A percentile compares a stretch with the other conserved stretches of the same genome.
Evolutionary conservation across 2,329 filamentous ascomycete genomes (phyloP).

Genomic region (Botrytis deweyae): DNA sequence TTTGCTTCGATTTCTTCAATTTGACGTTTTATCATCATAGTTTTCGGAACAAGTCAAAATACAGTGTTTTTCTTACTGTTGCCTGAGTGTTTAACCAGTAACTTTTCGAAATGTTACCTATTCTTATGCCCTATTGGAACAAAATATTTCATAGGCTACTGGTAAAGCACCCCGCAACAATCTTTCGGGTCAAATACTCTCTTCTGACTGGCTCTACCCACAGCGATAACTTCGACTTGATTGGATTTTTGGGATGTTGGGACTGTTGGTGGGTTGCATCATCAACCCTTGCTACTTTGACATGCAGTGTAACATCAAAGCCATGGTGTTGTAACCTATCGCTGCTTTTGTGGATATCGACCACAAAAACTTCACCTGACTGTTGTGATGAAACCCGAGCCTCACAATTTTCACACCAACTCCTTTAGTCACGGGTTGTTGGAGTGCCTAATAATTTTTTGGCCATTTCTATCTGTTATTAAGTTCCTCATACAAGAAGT

Average conservation of each 20-base stretch:
- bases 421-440: neutral
- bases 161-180: neutral
- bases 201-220: neutral
- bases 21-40: neutral
- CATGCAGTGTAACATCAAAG: neutral
- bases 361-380: neutral
- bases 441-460: neutral
- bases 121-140: neutral
- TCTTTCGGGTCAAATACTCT: neutral
- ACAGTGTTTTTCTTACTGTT: neutral
- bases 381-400: neutral
- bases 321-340: neutral
- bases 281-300: neutral
- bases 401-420: neutral
- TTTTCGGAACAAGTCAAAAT: neutral
- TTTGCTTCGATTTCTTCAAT: neutral
- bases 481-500: neutral
- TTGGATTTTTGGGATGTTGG: neutral
- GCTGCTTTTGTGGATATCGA: neutral
- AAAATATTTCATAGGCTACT: neutral
- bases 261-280: neutral
- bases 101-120: neutral
- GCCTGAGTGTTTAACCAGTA: neutral
- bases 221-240: neutral
- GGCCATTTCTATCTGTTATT: neutral